A percentile compares a stretch with the other conserved stretches of the same genome.
phyloP scores from a whole-genome alignment of 352 stramenopile species.

The Thalassiosira mediterranea region DNA sequence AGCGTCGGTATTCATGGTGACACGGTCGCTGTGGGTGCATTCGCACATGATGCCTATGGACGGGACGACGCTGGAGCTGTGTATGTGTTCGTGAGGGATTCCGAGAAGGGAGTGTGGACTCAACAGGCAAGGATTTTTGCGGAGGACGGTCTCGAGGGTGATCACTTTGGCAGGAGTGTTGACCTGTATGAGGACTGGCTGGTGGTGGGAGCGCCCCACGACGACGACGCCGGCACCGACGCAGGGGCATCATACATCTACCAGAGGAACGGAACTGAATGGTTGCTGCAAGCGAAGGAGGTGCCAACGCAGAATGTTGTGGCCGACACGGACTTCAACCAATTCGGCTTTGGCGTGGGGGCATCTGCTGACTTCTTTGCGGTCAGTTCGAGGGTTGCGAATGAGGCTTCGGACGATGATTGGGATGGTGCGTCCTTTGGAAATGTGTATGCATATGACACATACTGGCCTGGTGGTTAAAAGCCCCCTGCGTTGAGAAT shows the following conservation, averaged over 20 bases:
- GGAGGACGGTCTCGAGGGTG: slow-evolving; percentile 27
- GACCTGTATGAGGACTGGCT: slow-evolving; percentile 17
- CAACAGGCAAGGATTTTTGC: not conserved
- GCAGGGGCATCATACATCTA: slow-evolving; percentile 17
- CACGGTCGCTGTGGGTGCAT: slow-evolving; percentile 39
- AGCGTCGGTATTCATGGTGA: slow-evolving; percentile 29
- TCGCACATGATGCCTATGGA: slow-evolving; percentile 25
- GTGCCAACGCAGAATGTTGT: slow-evolving; percentile 7
- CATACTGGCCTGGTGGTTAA: no score
- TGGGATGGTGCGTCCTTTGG: slow-evolving; percentile 1
- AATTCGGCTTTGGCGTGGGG: slow-evolving; percentile 31
- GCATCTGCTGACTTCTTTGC: slow-evolving; percentile 27
- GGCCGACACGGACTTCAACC: slow-evolving; percentile 25
- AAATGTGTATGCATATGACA: slow-evolving; percentile 29
- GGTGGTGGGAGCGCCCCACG: not conserved
- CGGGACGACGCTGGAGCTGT: slow-evolving; percentile 11
- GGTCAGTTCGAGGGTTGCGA: slow-evolving; percentile 17
- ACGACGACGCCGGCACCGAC: slow-evolving; percentile 3
- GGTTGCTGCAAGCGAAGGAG: slow-evolving; percentile 8
- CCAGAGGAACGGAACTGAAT: not conserved
- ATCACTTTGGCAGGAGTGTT: slow-evolving; percentile 41
- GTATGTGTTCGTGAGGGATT: slow-evolving; percentile 33
- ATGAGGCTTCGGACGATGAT: not conserved
- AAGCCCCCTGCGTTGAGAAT: no score
- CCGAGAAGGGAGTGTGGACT: slow-evolving; percentile 14